Evolutionary conservation across 2,329 filamentous ascomycete genomes (phyloP), one percentile per base, ranked within the genome.

Genomic region (Colletotrichum liaoningense): DNA sequence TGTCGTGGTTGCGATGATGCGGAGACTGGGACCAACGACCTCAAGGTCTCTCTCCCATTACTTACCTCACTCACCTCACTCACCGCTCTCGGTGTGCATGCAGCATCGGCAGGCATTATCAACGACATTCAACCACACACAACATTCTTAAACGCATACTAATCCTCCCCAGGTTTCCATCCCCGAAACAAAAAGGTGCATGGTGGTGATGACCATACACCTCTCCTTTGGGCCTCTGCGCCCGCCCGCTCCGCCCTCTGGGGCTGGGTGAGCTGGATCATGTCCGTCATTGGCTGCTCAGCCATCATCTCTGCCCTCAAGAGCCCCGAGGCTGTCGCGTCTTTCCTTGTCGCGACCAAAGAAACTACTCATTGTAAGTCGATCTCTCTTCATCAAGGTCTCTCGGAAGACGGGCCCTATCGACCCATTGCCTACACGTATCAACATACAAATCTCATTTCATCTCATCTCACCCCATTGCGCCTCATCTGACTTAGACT

Each of bases 141-240:
- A 59, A 14, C 8, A 19, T 9, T 8, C 7, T 14, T 16, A 14
- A 6, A 33, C 46, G 14, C 26, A 19, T 12, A 56, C 38, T 55
- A 22, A 35, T 58, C 5, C 24, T 4, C 0, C 7, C 7, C 38
- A 66, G 72, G 71, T 38, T 65, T 63, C 74, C 74, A 73, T 60
- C 73, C 69, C 75, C 73, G 73, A 58, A 67, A 67, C 72, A 69
- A 54, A 58, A 65, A 62, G 68, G 68, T 73, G 74, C 59, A 78
- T 82, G 84, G 83, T 80, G 83, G 83, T 84, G 81, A 83, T 79
- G 84, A 78, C 83, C 84, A 81, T 74, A 69, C 75, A 76, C 80
- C 80, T 80, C 79, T 79, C 77, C 76, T 73, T 77, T 33, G 54
- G 71, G 67, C 77, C 74, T 78, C 77, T 70, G 75, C 78, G 77